Conservation (phyloP, 164 flowering plant genomes). For the Chloranthus sessilifolius region DNA sequence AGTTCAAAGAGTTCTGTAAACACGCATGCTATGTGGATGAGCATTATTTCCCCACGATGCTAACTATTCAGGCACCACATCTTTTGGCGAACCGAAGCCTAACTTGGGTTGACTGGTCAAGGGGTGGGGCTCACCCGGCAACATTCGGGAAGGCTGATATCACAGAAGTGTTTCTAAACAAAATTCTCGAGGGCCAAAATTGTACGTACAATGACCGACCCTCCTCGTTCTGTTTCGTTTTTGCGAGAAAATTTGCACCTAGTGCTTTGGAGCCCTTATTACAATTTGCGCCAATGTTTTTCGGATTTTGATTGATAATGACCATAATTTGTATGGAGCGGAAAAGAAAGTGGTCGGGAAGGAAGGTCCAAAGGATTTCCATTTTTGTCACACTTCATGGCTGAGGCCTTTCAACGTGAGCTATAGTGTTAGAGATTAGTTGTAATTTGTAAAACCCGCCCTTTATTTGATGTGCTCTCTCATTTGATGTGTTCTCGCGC, state of each 20-base stretch:
- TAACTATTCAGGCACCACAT: constrained; percentile 44
- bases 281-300: constrained; percentile 33
- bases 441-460: too few species aligned
- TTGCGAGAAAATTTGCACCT: constrained; percentile 88
- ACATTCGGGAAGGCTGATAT: constrained; percentile 70
- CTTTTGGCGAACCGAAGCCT: constrained; percentile 68
- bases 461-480: too few species aligned
- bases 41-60: constrained; percentile 91
- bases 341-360: too few species aligned
- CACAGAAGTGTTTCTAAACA: constrained; percentile 48
- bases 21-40: constrained; percentile 90
- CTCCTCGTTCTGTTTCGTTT: constrained; percentile 49
- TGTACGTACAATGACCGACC: constrained; percentile 61
- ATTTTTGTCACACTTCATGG: too few species aligned
- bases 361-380: too few species aligned
- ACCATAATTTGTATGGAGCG: background rate
- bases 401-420: too few species aligned
- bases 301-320: constrained; percentile 42
- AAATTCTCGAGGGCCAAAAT: constrained; percentile 21
- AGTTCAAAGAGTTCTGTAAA: constrained; percentile 63
- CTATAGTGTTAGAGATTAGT: too few species aligned
- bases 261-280: constrained; percentile 61
- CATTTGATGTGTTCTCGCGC: too few species aligned
- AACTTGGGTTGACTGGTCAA: constrained; percentile 93
- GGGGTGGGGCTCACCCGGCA: constrained; percentile 92